Base-by-base conservation (phyloP, 2,329 filamentous ascomycete genomes). In the Penicillium olsonii region DNA sequence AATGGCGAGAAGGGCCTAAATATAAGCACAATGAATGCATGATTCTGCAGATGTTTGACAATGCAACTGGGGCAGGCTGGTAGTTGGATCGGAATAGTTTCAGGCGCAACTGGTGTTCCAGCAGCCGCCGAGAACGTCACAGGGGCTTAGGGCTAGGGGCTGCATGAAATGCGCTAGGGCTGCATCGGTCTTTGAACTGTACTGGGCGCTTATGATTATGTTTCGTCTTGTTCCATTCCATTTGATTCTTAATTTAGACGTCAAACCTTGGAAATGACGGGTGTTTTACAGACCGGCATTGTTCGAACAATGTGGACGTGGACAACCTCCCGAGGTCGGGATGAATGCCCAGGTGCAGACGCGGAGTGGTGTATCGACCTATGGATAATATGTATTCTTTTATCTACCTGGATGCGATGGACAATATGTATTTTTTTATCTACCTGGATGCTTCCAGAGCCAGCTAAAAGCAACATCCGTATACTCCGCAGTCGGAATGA, bases 41-140 rank as follows among this genome's bases (percentile, higher is more conserved):
- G 12, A n/a, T n/a, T 31, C 12, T 31, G n/a, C n/a, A 7, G 2
- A 31, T 39, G 48, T 55, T 43, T 54, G 38, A 49, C 20, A 22
- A 39, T 56, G 47, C 37, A 50, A 49, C 43, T 47, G 22, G 29
- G 35, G 5, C 20, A 10, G 5, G 15, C 24, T 10, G 45, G 17
- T 17, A 37, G 45, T 50, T 55, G 52, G 54, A 24, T 46, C 31
- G 31, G 33, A 47, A 45, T 19, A 37, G 54, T 60, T 59, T 60
- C 55, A 60, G 41, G 19, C 19, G 34, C 31, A 19, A 27, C 29
- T 17, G 34, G 35, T 52, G 59, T 62, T 61, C 50, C 58, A 61
- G 51, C 33, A 62, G 52, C 47, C 55, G 57, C 59, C 50, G 48
- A 37, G 17, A 57, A 59, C 59, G 59, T 61, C 59, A 61, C 50